These are phyloP conservation scores for Takashimella tepidaria DNA, from an alignment of 1,284 basidiomycete species.

Conservation along the genomic window DNA sequence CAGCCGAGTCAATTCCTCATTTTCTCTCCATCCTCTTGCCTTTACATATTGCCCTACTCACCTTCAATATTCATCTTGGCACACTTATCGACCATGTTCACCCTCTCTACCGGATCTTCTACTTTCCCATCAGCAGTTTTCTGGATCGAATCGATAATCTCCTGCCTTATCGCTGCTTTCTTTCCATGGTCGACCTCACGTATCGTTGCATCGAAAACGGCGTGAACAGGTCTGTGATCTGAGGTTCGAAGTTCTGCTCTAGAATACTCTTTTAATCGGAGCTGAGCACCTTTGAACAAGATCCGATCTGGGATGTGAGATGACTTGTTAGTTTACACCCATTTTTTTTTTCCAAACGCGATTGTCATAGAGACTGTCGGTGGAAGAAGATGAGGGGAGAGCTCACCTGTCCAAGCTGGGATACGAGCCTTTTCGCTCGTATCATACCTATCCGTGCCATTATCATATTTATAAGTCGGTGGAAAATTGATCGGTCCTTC, in stretches of 20 bases:
- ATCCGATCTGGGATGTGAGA: constrained; percentile 79
- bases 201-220: constrained; percentile 70
- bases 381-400: too few relatives aligned
- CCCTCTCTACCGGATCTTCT: too few relatives aligned
- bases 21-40: constrained; percentile 16
- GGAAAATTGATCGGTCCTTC: constrained; percentile 81
- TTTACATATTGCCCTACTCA: constrained; percentile 13
- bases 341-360: too few relatives aligned
- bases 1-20: too few relatives aligned
- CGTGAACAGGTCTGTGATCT: constrained; percentile 94
- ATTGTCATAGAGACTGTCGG: too few relatives aligned
- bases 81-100: too few relatives aligned
- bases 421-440: constrained; percentile 93
- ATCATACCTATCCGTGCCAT: constrained; percentile 74
- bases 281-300: constrained; percentile 63
- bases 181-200: constrained; percentile 72
- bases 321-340: too few relatives aligned
- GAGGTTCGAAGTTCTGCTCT: constrained; percentile 78
- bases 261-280: constrained; percentile 44
- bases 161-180: constrained; percentile 62
- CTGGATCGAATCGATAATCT: constrained; percentile 43
- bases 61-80: too few relatives aligned
- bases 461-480: constrained; percentile 52
- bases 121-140: too few relatives aligned
- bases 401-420: constrained; percentile 90